phyloP scores from a whole-genome alignment of 352 stramenopile genomes.

The Globisporangium camurandrum region DNA sequence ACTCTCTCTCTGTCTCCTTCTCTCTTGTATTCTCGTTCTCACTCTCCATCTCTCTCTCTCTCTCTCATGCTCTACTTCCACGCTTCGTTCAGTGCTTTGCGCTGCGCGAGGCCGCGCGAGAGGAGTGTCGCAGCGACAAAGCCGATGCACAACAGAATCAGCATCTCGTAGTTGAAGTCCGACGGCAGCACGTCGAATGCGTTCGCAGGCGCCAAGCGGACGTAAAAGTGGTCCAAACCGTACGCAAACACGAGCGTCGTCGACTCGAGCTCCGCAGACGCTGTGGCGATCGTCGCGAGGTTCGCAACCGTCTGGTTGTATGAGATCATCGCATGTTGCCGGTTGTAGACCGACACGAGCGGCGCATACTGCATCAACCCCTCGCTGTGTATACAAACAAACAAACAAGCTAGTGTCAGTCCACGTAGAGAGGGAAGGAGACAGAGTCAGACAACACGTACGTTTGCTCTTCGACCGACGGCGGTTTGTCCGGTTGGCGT shows the following conservation, averaged over 20 bases:
- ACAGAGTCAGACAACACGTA: slow-evolving; percentile 11
- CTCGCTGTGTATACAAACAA: slow-evolving; percentile 28
- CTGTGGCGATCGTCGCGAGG: slow-evolving; percentile 55
- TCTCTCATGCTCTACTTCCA: slow-evolving; percentile 58
- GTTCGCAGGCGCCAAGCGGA: slow-evolving; percentile 89
- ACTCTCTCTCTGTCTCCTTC: not conserved
- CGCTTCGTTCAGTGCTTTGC: slow-evolving; percentile 70
- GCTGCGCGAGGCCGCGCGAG: slow-evolving; percentile 50
- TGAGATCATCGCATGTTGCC: slow-evolving; percentile 81
- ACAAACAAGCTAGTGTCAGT: not conserved
- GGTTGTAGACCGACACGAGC: slow-evolving; percentile 85
- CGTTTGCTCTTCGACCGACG: slow-evolving; percentile 75
- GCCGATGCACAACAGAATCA: slow-evolving; percentile 87
- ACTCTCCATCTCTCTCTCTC: not conserved
- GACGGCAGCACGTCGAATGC: slow-evolving; percentile 95
- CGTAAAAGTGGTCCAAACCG: slow-evolving; percentile 93
- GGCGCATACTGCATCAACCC: slow-evolving; percentile 85
- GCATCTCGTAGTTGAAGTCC: slow-evolving; percentile 93
- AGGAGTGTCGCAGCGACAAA: slow-evolving; percentile 77
- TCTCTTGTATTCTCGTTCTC: not conserved
- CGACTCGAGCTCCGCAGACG: slow-evolving; percentile 89
- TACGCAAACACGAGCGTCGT: slow-evolving; percentile 92
- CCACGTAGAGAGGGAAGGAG: too few species aligned
- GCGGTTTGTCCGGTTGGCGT: slow-evolving; percentile 88
- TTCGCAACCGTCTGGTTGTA: slow-evolving; percentile 89